Conservation (phyloP, 1,139 yeast species). For the Pichia sp. region DNA sequence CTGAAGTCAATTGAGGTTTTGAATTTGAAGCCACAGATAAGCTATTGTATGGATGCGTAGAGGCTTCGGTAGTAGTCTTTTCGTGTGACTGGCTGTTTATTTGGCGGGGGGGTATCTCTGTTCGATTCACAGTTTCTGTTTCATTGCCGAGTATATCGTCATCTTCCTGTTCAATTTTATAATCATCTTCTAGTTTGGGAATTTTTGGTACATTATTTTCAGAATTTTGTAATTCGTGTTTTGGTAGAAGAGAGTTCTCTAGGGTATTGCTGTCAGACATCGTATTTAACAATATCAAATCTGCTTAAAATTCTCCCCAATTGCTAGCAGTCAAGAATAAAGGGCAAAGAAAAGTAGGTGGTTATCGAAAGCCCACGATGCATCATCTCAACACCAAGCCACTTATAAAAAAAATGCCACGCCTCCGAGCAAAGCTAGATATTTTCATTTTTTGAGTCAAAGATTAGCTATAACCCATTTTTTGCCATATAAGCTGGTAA, state of each 20-base stretch:
- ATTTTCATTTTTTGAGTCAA: not conserved
- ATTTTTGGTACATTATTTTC: not conserved
- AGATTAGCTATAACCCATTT: not conserved
- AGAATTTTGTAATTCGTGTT: not conserved
- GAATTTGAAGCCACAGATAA: not conserved
- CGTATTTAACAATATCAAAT: not conserved
- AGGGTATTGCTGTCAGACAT: not conserved
- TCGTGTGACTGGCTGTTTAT: not conserved
- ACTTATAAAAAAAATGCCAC: not conserved
- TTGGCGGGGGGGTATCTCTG: not conserved
- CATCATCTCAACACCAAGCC: constrained; percentile 1
- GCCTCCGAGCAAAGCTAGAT: not conserved
- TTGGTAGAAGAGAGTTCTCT: not conserved
- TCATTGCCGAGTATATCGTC: not conserved
- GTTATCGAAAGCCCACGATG: not conserved
- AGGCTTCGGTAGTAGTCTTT: not conserved
- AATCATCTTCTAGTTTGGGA: constrained; percentile 1
- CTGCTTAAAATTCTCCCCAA: not conserved
- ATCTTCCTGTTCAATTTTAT: constrained; percentile 1
- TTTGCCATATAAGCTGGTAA: no score
- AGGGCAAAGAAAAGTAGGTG: not conserved
- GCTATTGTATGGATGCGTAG: not conserved
- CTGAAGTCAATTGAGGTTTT: not conserved
- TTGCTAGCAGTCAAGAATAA: not conserved
- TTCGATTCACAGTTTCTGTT: not conserved